Percentiles rank a stretch among this genome's conserved stretches.
Evolutionary conservation across 2,329 filamentous ascomycete genomes (phyloP).

Genomic region (Verticillium nonalfalfae): DNA sequence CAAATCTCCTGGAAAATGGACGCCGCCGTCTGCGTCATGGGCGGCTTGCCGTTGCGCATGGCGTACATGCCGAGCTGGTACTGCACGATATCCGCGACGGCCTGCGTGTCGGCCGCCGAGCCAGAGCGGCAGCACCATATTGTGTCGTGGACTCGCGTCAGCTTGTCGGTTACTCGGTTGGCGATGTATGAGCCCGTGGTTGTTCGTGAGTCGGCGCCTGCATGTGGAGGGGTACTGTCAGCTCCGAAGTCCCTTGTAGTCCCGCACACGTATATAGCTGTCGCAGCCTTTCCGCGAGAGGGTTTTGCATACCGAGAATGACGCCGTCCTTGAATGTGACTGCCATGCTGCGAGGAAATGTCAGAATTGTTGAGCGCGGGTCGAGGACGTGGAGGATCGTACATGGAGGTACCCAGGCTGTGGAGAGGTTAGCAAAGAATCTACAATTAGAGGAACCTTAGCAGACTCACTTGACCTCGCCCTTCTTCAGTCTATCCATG

Average conservation of each 20-base stretch:
- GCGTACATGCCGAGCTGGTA: slow-evolving; percentile 93
- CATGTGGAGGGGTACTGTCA: background rate
- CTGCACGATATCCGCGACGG: slow-evolving; percentile 95
- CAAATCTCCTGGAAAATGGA: slow-evolving; percentile 97
- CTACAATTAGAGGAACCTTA: background rate
- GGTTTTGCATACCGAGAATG: slow-evolving; percentile 61
- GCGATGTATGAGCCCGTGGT: slow-evolving; percentile 98
- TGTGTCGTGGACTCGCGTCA: slow-evolving; percentile 96
- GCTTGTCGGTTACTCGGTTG: slow-evolving; percentile 98
- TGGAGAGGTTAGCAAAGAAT: slow-evolving; percentile 21
- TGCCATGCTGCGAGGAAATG: slow-evolving; percentile 66
- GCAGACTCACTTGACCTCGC: slow-evolving; percentile 86
- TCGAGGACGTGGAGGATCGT: slow-evolving; percentile 27
- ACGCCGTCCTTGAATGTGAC: slow-evolving; percentile 99
- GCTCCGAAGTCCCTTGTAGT: no score
- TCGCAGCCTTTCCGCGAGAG: no score
- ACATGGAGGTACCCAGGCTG: slow-evolving; percentile 97
- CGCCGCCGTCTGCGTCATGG: slow-evolving; percentile 91
- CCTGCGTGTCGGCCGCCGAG: slow-evolving; percentile 95
- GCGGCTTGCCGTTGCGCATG: slow-evolving; percentile 80
- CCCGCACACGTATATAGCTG: no score
- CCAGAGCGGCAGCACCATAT: slow-evolving; percentile 99
- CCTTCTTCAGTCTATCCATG: slow-evolving; percentile 98
- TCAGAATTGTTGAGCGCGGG: slow-evolving; percentile 17
- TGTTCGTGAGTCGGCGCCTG: slow-evolving; percentile 90